Evolutionary conservation across 306 rosid genomes (phyloP), one percentile per base, ranked within the genome.

Genomic region (Trifolium pratense): DNA sequence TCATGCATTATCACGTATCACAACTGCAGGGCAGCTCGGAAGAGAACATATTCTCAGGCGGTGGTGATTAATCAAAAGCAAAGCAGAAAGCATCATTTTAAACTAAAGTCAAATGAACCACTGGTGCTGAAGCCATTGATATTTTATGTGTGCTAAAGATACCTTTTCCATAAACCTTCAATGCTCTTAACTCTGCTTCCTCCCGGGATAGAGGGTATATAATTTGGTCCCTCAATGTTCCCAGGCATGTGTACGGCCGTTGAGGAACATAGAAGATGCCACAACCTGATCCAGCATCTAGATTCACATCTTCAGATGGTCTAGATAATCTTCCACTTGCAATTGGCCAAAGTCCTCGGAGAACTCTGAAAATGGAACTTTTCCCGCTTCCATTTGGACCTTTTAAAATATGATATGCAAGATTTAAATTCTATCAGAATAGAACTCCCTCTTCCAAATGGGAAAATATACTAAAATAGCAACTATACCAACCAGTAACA

Each of bases 361-460:
- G 97, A 73, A 89, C 97, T 88, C 97, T 87, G 89, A 94, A 94
- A 72, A 94, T 85, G 32, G 99, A 94, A 81, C 99, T 94, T 76
- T 94, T 94, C 60, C 99, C 99, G 82, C 99, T 94, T 75, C 99
- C 99, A 51, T 94, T 94, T 74, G 99, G 99, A 81, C 99, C 99
- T 94, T 76, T 26, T 64, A 65, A 73, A 79, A 77, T 66, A 60
- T 68, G 37, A 67, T 31, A 66, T 53, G 36, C 36, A 68, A 67
- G 68, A 56, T 72, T 52, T 61, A 77, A 53, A 49, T 37, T 75
- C 40, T 55, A 51, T 63, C 58, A 68, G 66, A 68, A 49, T 16
- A 76, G 37, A 78, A 36, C 11, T 49, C 13, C 56, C 26, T 32
- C 45, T 16, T 25, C 15, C 49, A 29, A 37, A 55, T 60, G 51